Evolutionary conservation across 345 rosid species (phyloP), one percentile per base, ranked within the genome.

Genomic region (Salix arbutifolia): DNA sequence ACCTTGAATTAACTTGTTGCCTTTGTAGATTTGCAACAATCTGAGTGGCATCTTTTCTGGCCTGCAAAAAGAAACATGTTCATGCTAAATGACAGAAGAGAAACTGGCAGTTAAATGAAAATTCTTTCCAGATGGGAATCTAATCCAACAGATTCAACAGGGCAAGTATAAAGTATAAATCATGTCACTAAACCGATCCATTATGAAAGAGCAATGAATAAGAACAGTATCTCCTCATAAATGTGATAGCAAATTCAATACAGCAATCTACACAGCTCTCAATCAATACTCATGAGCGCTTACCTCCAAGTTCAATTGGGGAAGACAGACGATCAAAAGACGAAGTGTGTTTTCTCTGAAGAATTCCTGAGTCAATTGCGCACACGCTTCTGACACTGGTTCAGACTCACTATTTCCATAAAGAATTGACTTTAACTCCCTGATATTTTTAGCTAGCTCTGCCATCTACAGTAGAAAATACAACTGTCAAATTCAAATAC

Each of bases 1-100:
- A 78, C 71, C 91, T 85, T 9, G 93, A 93, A 1, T 93, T 84
- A 77, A 93, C 98, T 87, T 92, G 99, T 61, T 93, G 99, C 81
- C 99, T 84, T 82, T 93, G 99, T 72, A 96, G 85, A 87, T 96
- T 96, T 42, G 99, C 99, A 71, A 93, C 97, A 79, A 96, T 94
- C 86, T 93, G 98, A 28, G 99, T 96, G 76, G 95, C 97, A 90
- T 96, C 99, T 87, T 92, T 96, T 69, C 97, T 88, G 6, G 99
- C 82, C 99, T 96, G 89, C 83, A 86, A 72, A 78, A 71, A 31
- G 16, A 73, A 26, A 73, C 18, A 53, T 12, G 40, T 18, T 58
- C 78, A 75, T 35, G 52, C 67, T 60, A 83, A 52, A 73, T 52
- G 52, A 71, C 50, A 40, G 7, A 69, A 35, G 62, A 65, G 42